Evolutionary conservation across 2,329 filamentous ascomycete species (phyloP).

Genomic region (Colletotrichum abscissum): DNA sequence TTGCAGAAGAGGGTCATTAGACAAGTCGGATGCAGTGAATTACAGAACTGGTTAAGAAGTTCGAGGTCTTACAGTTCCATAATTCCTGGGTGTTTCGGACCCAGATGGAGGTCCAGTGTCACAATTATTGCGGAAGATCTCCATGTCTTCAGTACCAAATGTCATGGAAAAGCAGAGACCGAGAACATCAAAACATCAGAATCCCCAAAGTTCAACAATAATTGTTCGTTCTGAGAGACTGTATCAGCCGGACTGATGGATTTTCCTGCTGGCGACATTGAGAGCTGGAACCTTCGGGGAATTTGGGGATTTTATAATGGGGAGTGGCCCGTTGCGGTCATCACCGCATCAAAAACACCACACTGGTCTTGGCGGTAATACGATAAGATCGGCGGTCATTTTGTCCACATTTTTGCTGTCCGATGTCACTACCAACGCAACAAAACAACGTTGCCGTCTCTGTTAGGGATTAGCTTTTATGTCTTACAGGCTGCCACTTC

Average conservation of each 20-base stretch:
- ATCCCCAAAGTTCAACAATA: too few relatives aligned
- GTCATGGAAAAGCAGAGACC: too few relatives aligned
- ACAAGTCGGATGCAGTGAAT: too few relatives aligned
- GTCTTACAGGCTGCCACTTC: neutral
- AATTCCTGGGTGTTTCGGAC: too few relatives aligned
- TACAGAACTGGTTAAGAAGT: too few relatives aligned
- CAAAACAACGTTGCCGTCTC: neutral
- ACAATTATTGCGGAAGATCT: too few relatives aligned
- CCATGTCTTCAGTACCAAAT: too few relatives aligned
- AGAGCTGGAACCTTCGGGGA: neutral
- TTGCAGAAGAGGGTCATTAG: too few relatives aligned
- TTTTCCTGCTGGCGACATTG: too few relatives aligned
- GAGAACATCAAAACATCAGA: too few relatives aligned
- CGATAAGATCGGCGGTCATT: neutral
- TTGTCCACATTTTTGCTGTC: neutral
- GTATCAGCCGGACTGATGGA: neutral
- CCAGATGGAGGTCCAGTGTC: too few relatives aligned
- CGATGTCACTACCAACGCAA: neutral
- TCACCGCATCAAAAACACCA: neutral
- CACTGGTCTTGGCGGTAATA: neutral
- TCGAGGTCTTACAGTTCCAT: too few relatives aligned
- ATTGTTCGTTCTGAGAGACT: neutral
- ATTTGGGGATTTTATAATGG: neutral
- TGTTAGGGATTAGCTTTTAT: neutral
- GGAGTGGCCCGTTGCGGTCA: neutral